phyloP scores from a whole-genome alignment of 2,329 filamentous ascomycete genomes.

The Cladosporium sp. region DNA sequence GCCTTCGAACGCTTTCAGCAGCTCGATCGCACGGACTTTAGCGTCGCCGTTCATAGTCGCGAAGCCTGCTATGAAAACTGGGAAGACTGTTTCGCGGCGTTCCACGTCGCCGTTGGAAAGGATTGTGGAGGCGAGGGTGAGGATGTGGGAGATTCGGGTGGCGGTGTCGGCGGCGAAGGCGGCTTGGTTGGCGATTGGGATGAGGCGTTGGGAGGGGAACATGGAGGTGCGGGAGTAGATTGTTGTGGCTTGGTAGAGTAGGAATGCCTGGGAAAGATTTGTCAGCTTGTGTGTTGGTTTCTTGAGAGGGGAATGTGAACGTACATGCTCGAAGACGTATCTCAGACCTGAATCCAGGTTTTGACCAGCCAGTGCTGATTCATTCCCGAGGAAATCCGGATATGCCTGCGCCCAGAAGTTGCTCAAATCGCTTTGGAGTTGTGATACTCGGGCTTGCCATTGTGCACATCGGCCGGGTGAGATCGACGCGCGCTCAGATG shows the following conservation, averaged over 20 bases:
- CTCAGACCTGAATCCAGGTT: slow-evolving; percentile 26
- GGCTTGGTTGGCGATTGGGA: slow-evolving; percentile 31
- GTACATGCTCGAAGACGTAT: slow-evolving; percentile 40
- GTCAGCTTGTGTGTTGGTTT: slow-evolving; percentile 28
- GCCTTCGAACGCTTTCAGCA: slow-evolving; percentile 46
- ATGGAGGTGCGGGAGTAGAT: slow-evolving; percentile 53
- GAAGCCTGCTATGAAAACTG: slow-evolving; percentile 51
- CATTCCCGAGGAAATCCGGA: slow-evolving; percentile 23
- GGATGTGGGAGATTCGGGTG: slow-evolving; percentile 41
- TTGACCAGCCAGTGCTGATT: slow-evolving; percentile 24
- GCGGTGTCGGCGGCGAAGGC: slow-evolving; percentile 39
- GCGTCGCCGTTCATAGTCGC: slow-evolving; percentile 37
- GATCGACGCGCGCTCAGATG: slow-evolving; percentile 10
- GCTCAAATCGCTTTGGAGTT: slow-evolving; percentile 26
- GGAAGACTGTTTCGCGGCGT: slow-evolving; percentile 47
- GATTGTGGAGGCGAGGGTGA: slow-evolving; percentile 40
- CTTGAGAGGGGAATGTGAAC: slow-evolving; percentile 38
- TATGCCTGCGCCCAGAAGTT: slow-evolving; percentile 26
- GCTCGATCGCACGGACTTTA: slow-evolving; percentile 45
- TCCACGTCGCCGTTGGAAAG: slow-evolving; percentile 34
- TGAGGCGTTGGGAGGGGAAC: slow-evolving; percentile 42
- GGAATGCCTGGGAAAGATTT: slow-evolving; percentile 30
- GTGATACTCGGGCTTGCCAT: slow-evolving; percentile 23
- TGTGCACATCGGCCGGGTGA: slow-evolving; percentile 21
- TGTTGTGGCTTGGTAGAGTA: slow-evolving; percentile 45